A percentile compares a stretch with the other conserved stretches of the same genome.
Conservation (phyloP, 441 rosid species). For the Populus trichocarpa region DNA sequence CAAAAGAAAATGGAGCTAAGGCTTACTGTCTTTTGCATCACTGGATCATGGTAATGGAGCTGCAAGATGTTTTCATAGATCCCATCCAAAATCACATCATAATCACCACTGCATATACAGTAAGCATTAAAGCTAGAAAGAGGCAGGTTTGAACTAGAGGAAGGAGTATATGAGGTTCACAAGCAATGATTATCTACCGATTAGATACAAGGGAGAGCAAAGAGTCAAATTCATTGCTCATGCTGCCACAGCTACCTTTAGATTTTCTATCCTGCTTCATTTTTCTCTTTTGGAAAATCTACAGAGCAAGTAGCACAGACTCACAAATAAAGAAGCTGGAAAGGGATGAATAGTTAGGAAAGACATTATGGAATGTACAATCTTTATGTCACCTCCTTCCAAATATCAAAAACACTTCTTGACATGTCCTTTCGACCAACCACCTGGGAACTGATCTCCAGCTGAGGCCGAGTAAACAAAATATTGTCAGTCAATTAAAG, state of each 20-base stretch:
- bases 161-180: constrained; percentile 11
- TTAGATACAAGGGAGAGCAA: constrained; percentile 66
- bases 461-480: constrained; percentile 41
- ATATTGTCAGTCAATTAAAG: constrained; percentile 15
- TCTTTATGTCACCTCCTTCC: constrained; percentile 79
- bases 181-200: constrained; percentile 49
- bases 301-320: constrained; percentile 20
- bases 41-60: constrained; percentile 90
- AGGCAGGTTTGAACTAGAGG: constrained; percentile 5
- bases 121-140: constrained; percentile 23
- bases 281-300: constrained; percentile 91
- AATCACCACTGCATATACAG: constrained; percentile 79
- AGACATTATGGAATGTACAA: constrained; percentile 8
- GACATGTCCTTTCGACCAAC: constrained; percentile 92
- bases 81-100: constrained; percentile 84
- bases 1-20: constrained; percentile 20
- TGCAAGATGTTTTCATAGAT: constrained; percentile 86
- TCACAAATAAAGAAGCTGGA: constrained; percentile 19
- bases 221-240: constrained; percentile 51
- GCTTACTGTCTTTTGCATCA: constrained; percentile 94
- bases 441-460: constrained; percentile 85
- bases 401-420: constrained; percentile 80
- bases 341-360: constrained; percentile 12
- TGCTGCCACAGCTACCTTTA: constrained; percentile 27
- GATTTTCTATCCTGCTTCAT: constrained; percentile 46